Base-by-base conservation (phyloP, 371 early-diverging fungal genomes). In the Phascolomyces articulosus region DNA sequence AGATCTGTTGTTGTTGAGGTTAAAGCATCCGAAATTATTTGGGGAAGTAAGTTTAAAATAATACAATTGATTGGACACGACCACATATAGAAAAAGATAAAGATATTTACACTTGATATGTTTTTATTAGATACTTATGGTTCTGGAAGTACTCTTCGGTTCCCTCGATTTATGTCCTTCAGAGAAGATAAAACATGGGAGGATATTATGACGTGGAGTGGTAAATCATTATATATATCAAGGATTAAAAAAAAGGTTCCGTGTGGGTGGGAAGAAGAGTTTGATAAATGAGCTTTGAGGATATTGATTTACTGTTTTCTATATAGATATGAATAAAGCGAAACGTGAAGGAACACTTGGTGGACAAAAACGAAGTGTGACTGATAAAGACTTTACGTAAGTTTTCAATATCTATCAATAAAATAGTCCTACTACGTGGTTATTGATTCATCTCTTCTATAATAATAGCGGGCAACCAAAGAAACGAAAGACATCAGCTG, bases 1-100 rank as follows among this genome's bases (percentile, higher is more conserved):
- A 86, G 85, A 15, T 84, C 87, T 0, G 75, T 85, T 26, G 88
- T 94, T 2, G 84, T 91, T 1, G 86, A 90, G 59, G 78, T 92
- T 38, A 88, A 87, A 66, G 91, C 88, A 1, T 65, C 89, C 1
- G 87, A 92, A 68, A 88, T 92, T 31, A 79, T 85, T 16, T 53
- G 68, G 48, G 63, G 58, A 15, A 62, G 71, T 71, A 71, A 56
- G 64, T 61, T 38, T 20, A 29, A 38, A 56, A 23, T 55, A 2
- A 40, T 38, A 13, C 16, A 6, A 29, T n/a, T n/a, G n/a, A n/a
- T n/a, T n/a, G n/a, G n/a, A n/a, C n/a, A n/a, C n/a, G n/a, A n/a
- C n/a, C n/a, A n/a, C n/a, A n/a, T n/a, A n/a, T n/a, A n/a, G n/a
- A n/a, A n/a, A n/a, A n/a, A n/a, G n/a, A n/a, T n/a, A n/a, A n/a